phyloP scores from a whole-genome alignment of 352 stramenopile species.

The Phytophthora fragariae region DNA sequence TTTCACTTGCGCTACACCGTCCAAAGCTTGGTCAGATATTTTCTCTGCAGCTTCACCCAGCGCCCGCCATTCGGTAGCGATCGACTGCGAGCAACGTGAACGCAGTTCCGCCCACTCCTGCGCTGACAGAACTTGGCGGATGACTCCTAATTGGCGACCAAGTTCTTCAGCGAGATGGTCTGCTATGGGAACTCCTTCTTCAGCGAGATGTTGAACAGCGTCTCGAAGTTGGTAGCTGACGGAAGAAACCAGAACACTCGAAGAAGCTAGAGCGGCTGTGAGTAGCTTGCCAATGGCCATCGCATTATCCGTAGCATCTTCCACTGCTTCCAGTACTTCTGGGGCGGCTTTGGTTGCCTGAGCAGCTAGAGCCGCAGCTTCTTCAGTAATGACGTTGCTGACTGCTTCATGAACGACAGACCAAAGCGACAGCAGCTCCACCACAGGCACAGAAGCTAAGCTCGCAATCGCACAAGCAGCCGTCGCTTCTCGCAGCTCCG shows the following conservation, averaged over 20 bases:
- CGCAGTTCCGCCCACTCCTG: slow-evolving; percentile 15
- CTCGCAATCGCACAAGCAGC: slow-evolving; percentile 20
- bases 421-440: slow-evolving; percentile 46
- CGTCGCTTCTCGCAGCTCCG: slow-evolving; percentile 34
- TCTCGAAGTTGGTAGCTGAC: slow-evolving; percentile 41
- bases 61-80: slow-evolving; percentile 8
- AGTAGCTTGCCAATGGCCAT: slow-evolving; percentile 35
- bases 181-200: slow-evolving; percentile 19
- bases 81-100: slow-evolving; percentile 18
- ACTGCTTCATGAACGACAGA: slow-evolving; percentile 35
- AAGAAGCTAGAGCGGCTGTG: slow-evolving; percentile 33
- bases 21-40: not conserved
- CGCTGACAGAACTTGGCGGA: slow-evolving; percentile 9
- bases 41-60: slow-evolving; percentile 19
- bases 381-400: slow-evolving; percentile 31
- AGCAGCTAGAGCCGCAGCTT: slow-evolving; percentile 11
- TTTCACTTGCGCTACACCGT: not conserved
- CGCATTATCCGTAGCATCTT: slow-evolving; percentile 19
- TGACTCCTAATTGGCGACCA: not conserved
- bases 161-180: slow-evolving; percentile 16
- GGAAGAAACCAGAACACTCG: slow-evolving; percentile 29
- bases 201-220: slow-evolving; percentile 36
- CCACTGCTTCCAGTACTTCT: slow-evolving; percentile 18
- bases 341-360: not conserved
- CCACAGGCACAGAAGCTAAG: slow-evolving; percentile 17